Percentiles rank a stretch among this genome's conserved stretches.
Conservation (phyloP, 805 yeast species). For the Suhomyces canberraensis region DNA sequence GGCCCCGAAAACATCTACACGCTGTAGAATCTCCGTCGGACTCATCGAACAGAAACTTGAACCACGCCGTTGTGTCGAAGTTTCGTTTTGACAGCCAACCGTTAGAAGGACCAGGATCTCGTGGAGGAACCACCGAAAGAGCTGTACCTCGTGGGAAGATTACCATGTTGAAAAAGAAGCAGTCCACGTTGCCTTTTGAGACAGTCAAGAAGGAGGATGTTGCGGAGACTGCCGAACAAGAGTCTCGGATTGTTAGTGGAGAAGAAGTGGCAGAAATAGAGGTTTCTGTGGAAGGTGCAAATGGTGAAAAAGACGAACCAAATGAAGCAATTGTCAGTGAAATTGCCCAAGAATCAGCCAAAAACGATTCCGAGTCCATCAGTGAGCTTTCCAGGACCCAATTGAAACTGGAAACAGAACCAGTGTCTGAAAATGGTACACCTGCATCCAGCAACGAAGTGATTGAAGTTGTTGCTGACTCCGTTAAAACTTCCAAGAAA, state of each 20-base stretch:
- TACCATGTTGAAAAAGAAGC: slow-evolving; percentile 18
- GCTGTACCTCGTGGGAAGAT: slow-evolving; percentile 24
- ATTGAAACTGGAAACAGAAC: neutral
- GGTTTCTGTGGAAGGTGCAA: neutral
- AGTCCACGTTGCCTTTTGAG: slow-evolving; percentile 11
- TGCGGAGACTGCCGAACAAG: neutral
- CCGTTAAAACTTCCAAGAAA: slow-evolving; percentile 1
- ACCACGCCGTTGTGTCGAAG: slow-evolving; percentile 28
- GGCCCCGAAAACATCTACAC: slow-evolving; percentile 30
- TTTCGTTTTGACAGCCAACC: slow-evolving; percentile 35
- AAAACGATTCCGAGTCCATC: neutral
- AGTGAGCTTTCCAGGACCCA: neutral
- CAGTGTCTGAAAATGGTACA: neutral
- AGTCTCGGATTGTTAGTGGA: neutral
- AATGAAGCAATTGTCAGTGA: neutral
- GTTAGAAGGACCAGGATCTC: slow-evolving; percentile 37
- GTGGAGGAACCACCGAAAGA: slow-evolving; percentile 30
- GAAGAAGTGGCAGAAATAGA: neutral
- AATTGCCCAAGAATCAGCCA: neutral
- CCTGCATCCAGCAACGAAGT: neutral
- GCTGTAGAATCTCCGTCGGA: slow-evolving; percentile 17
- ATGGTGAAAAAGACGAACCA: neutral
- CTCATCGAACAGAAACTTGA: slow-evolving; percentile 25
- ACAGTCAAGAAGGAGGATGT: neutral
- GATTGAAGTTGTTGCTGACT: neutral